Evolutionary conservation across 495 filamentous ascomycete genomes (phyloP).

Genomic region (Pseudevernia furfuracea): DNA sequence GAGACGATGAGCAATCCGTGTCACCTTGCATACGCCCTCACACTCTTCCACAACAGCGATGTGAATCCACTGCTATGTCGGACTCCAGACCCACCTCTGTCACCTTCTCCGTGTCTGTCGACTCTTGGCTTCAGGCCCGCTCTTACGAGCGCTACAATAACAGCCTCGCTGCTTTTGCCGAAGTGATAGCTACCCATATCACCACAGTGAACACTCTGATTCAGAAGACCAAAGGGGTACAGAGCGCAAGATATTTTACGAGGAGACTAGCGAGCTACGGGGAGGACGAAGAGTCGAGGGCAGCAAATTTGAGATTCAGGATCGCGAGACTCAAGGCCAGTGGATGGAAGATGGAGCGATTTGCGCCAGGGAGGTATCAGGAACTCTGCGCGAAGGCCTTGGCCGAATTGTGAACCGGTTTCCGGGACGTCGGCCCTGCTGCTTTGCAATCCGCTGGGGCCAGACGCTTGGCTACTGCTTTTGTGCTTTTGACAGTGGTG

Average conservation of each 20-base stretch:
- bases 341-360: slow-evolving; percentile 26
- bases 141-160: slow-evolving; percentile 19
- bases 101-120: slow-evolving; percentile 14
- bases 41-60: slow-evolving; percentile 1
- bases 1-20: background rate
- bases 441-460: background rate
- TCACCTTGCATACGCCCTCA: background rate
- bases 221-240: slow-evolving; percentile 9
- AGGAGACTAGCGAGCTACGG: slow-evolving; percentile 19
- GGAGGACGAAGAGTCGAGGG: slow-evolving; percentile 21
- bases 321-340: slow-evolving; percentile 19
- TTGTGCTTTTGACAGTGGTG: background rate
- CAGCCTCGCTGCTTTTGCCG: slow-evolving; percentile 14
- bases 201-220: slow-evolving; percentile 17
- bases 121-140: slow-evolving; percentile 20
- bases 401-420: slow-evolving; percentile 20
- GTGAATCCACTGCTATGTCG: background rate
- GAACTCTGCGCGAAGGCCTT: slow-evolving; percentile 24
- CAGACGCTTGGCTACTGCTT: background rate
- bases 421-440: background rate
- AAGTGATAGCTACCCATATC: slow-evolving; percentile 18
- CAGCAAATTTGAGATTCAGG: slow-evolving; percentile 15
- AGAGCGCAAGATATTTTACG: slow-evolving; percentile 12
- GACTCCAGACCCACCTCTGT: slow-evolving; percentile 1
- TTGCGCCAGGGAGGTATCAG: slow-evolving; percentile 24